Evolutionary conservation across 768 basidiomycete species (phyloP), one percentile per base, ranked within the genome.

Genomic region (Kwoniella sp.): DNA sequence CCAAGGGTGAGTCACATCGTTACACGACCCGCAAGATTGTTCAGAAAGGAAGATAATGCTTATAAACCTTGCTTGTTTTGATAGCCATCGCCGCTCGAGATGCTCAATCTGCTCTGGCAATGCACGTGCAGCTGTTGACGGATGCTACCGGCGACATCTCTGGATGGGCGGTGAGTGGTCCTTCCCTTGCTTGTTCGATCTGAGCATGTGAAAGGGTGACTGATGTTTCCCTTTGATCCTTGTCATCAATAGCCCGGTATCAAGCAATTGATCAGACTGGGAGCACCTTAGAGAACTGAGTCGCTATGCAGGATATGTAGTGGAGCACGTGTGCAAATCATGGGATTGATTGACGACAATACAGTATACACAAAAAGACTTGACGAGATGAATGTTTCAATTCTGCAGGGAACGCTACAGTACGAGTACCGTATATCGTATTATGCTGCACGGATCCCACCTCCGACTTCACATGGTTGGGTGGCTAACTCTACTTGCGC

Each of bases 41-140:
- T n/a, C n/a, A n/a, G n/a, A n/a, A n/a, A n/a, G n/a, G n/a, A n/a
- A n/a, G n/a, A n/a, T n/a, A n/a, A n/a, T n/a, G n/a, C n/a, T n/a
- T n/a, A n/a, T 34, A 34, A 29, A 55, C 26, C 1, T 54, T 41
- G 30, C 41, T 72, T 23, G n/a, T n/a, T n/a, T n/a, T n/a, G n/a
- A n/a, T n/a, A 95, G 93, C 93, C 1, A 93, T 97, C 84, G 86
- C 86, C 58, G 85, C 86, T 4, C 87, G 85, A 58, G 90, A 97
- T 81, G 88, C 88, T 63, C 86, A 88, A 29, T 85, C 85, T 30
- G 91, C 93, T 22, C 81, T 93, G 73, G 86, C 88, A 7, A 87
- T 93, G 64, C 93, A 97, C 73, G 88, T 94, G 28, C 90, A 92
- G 58, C 82, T 96, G 29, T 84, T 97, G 52, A 93, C 92, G 1